Evolutionary conservation across 2,329 filamentous ascomycete species (phyloP), one percentile per base, ranked within the genome.

Genomic region (Xylaria sp.): DNA sequence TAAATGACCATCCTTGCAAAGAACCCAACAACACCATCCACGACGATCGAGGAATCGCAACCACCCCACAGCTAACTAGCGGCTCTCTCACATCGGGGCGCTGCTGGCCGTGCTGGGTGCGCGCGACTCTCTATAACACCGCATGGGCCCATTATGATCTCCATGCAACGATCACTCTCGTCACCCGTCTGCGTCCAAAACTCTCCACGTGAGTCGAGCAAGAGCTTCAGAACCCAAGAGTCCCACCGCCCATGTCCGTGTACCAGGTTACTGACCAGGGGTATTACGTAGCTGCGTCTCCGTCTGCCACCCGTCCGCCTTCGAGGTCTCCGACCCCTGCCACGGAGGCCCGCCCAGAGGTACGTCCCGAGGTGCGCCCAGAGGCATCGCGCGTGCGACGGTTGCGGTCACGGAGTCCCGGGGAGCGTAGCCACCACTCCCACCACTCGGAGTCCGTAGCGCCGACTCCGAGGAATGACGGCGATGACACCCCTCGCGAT

Each of bases 121-220:
- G 59, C 62, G 66, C 65, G 57, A 51, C 49, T 50, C 53, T 40
- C 56, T 61, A 53, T 52, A 54, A 62, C 59, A 61, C 66, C 70
- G 67, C 67, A 79, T 78, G 76, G 74, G 71, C 71, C 72, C 78
- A 80, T 70, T 72, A 84, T 84, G 79, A 80, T 82, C 70, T 80
- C 81, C 72, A 83, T 84, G 81, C 80, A 85, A 74, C 80, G 80
- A 66, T 84, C 82, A 60, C 75, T 81, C 59, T 86, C 85, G 62
- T 86, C 84, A 71, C 81, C 83, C 65, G 82, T 83, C 72, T 79
- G 79, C 74, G 76, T 79, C 62, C 77, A 79, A 66, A 76, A 80
- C 63, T 80, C 81, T 72, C 75, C 79, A 67, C 78, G 84, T 87
- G 85, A 71, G 85, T 87, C 61, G 59, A 54, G 52, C 52, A 54